These are phyloP conservation scores for Bassia scoparia DNA, from an alignment of 148 eudicot species.

Conservation along the genomic window DNA sequence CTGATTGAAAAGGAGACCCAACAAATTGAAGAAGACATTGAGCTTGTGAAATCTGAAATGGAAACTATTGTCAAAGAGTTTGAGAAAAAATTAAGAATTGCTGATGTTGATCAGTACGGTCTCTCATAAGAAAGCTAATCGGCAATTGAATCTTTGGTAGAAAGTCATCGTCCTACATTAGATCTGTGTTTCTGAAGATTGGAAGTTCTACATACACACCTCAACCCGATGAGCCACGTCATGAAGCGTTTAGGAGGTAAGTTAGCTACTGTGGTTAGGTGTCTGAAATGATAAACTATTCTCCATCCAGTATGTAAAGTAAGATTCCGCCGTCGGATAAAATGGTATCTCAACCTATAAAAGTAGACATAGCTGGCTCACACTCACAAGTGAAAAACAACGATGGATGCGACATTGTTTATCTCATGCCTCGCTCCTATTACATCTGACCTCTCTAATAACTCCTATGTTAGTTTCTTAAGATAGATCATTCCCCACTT, in stretches of 20 bases:
- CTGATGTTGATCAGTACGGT: constrained; percentile 40
- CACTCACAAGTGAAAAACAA: constrained; percentile 34
- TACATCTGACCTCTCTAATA: not conserved
- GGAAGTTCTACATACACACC: constrained; percentile 42
- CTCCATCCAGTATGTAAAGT: constrained; percentile 86
- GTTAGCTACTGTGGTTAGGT: constrained; percentile 66
- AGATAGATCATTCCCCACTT: not conserved
- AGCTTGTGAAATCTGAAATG: constrained; percentile 49
- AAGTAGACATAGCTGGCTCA: constrained; percentile 30
- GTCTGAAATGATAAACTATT: constrained; percentile 58
- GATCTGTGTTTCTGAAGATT: constrained; percentile 32
- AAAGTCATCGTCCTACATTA: constrained; percentile 42
- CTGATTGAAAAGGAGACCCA: constrained; percentile 65
- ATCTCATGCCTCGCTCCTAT: not conserved
- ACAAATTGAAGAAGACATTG: constrained; percentile 46
- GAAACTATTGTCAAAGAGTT: constrained; percentile 51
- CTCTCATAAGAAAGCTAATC: constrained; percentile 67
- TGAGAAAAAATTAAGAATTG: constrained; percentile 47
- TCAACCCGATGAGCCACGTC: constrained; percentile 65
- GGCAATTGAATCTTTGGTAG: constrained; percentile 56
- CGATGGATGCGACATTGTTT: constrained; percentile 36
- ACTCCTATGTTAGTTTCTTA: not conserved
- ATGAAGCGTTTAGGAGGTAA: constrained; percentile 66
- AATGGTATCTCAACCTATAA: constrained; percentile 42
- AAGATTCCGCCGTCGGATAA: constrained; percentile 56